These are phyloP conservation scores for Phytophthora fragariae DNA, from an alignment of 352 stramenopile genomes.

Conservation along the genomic window DNA sequence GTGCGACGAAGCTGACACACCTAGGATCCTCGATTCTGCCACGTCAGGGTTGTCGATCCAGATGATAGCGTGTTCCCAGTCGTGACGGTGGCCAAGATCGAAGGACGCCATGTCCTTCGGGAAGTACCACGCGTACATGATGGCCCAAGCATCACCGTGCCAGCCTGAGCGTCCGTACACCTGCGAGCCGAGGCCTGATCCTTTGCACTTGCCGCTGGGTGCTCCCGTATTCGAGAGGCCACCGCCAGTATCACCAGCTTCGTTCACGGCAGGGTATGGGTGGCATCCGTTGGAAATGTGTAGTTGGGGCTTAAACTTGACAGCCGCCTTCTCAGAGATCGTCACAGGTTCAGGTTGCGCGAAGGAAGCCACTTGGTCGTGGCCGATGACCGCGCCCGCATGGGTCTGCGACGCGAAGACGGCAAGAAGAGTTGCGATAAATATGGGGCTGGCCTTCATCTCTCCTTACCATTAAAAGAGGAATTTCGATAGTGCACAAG, in stretches of 20 bases:
- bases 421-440: not conserved
- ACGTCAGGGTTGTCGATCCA: conserved; percentile 43
- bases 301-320: conserved; percentile 25
- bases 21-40: conserved; percentile 8
- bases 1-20: conserved; percentile 10
- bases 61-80: conserved; percentile 52
- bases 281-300: conserved; percentile 27
- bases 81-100: conserved; percentile 43
- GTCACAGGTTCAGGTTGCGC: conserved; percentile 1
- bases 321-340: conserved; percentile 2
- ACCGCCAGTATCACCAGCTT: conserved; percentile 33
- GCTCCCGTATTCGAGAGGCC: conserved; percentile 29
- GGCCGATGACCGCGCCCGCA: conserved; percentile 8
- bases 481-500: not conserved
- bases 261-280: conserved; percentile 28
- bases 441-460: not conserved
- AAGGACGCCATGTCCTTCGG: conserved; percentile 46
- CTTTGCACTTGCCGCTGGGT: conserved; percentile 34
- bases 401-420: not conserved
- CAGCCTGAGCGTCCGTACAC: conserved; percentile 38
- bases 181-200: conserved; percentile 29
- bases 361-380: conserved; percentile 25
- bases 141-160: conserved; percentile 31
- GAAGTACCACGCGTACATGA: conserved; percentile 58
- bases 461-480: not conserved